Conservation (phyloP, 75 land plant species). For the Pinus taeda region DNA sequence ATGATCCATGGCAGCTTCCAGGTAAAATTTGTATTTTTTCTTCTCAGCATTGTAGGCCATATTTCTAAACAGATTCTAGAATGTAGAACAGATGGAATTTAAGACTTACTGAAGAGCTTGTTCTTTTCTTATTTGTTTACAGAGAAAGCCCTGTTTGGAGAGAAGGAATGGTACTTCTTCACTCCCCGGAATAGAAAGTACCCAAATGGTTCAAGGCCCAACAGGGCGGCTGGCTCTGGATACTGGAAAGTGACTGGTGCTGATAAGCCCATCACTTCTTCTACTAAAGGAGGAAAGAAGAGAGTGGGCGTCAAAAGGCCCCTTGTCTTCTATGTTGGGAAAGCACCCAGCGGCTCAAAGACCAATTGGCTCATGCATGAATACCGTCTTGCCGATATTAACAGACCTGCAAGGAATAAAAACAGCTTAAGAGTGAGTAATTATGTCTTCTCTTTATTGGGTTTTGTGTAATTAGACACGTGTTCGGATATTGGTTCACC, state of each 20-base stretch:
- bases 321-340: constrained; percentile 16
- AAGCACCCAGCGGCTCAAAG: background rate
- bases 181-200: background rate
- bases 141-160: no score
- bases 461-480: background rate
- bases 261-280: no score
- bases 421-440: no score
- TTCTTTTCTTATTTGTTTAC: background rate
- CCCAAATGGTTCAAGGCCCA: constrained; percentile 15
- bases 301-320: constrained; percentile 12
- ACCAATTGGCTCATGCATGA: no score
- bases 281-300: constrained; percentile 10
- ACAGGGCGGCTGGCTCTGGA: background rate
- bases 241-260: no score
- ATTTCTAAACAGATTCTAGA: no score
- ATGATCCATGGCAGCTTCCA: constrained; percentile 16
- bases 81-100: no score
- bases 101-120: background rate
- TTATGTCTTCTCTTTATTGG: no score
- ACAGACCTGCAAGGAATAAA: no score
- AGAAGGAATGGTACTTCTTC: no score
- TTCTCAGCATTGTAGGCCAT: no score
- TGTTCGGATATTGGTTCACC: background rate
- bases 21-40: background rate
- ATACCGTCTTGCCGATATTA: no score